Evolutionary conservation across 2,329 filamentous ascomycete genomes (phyloP).

Genomic region (Aspergillaceae sp.): DNA sequence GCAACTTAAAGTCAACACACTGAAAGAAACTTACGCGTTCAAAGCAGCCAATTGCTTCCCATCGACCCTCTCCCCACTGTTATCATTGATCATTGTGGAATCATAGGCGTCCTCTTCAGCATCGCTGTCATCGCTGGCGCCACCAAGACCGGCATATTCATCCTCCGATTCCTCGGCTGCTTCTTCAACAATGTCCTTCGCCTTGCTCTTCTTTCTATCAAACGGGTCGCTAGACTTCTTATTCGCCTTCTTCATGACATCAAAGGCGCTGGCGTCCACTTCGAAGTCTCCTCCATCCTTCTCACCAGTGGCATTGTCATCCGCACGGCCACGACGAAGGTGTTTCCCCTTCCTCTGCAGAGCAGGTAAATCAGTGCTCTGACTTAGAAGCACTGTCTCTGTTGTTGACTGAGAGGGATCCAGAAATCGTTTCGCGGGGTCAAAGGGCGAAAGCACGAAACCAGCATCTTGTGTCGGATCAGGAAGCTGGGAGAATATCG

Average conservation of each 20-base stretch:
- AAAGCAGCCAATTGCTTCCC: slow-evolving; percentile 76
- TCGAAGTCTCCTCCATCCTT: slow-evolving; percentile 26
- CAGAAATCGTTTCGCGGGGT: slow-evolving; percentile 56
- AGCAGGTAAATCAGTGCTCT: slow-evolving; percentile 53
- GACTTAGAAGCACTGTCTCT: slow-evolving; percentile 55
- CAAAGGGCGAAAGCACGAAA: slow-evolving; percentile 63
- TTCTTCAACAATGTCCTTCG: slow-evolving; percentile 79
- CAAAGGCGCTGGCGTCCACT: slow-evolving; percentile 51
- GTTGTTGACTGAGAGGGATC: slow-evolving; percentile 59
- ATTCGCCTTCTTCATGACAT: slow-evolving; percentile 59
- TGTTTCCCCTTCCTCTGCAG: slow-evolving; percentile 51
- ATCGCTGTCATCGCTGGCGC: slow-evolving; percentile 77
- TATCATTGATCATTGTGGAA: slow-evolving; percentile 84
- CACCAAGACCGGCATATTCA: slow-evolving; percentile 90
- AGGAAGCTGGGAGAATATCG: slow-evolving; percentile 60
- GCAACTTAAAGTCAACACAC: slow-evolving; percentile 1
- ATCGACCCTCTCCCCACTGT: slow-evolving; percentile 65
- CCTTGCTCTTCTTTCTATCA: slow-evolving; percentile 78
- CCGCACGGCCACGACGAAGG: slow-evolving; percentile 41
- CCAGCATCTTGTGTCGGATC: slow-evolving; percentile 76
- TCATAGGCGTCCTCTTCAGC: slow-evolving; percentile 68
- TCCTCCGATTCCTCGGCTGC: slow-evolving; percentile 97
- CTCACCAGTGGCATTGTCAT: slow-evolving; percentile 37
- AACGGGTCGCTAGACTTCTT: slow-evolving; percentile 53
- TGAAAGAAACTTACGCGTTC: slow-evolving; percentile 63